Conservation (phyloP, 345 rosid genomes). For the Chamaenerion angustifolium region DNA sequence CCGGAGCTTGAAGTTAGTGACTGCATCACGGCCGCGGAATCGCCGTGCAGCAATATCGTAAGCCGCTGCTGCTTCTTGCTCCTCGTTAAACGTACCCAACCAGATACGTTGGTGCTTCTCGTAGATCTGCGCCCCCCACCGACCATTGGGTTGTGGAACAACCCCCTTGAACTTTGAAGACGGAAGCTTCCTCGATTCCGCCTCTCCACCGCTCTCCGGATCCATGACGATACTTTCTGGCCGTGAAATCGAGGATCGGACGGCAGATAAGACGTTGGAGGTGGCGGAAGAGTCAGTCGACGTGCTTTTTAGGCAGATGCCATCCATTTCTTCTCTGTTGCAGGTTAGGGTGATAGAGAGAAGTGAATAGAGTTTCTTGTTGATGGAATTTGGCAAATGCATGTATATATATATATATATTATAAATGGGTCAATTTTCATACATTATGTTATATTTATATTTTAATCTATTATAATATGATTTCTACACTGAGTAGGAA, state of each 20-base stretch:
- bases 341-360: neutral
- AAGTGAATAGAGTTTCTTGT: neutral
- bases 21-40: conserved; percentile 83
- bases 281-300: neutral
- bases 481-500: too few species aligned
- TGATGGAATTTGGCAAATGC: too few species aligned
- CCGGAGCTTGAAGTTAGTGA: conserved; percentile 45
- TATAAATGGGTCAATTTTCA: too few species aligned
- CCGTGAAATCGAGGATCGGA: conserved; percentile 25
- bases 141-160: conserved; percentile 93
- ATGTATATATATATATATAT: too few species aligned
- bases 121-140: conserved; percentile 97
- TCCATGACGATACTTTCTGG: conserved; percentile 38
- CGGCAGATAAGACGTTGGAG: neutral
- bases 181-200: conserved; percentile 72
- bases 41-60: conserved; percentile 74
- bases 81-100: conserved; percentile 81
- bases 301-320: conserved; percentile 3
- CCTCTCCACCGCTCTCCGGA: conserved; percentile 44
- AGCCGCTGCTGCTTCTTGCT: conserved; percentile 72
- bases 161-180: conserved; percentile 89
- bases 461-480: too few species aligned
- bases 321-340: neutral
- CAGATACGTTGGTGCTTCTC: conserved; percentile 91
- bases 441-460: too few species aligned